Evolutionary conservation across 2,329 filamentous ascomycete genomes (phyloP).

Genomic region (Ophiobolus disseminans): DNA sequence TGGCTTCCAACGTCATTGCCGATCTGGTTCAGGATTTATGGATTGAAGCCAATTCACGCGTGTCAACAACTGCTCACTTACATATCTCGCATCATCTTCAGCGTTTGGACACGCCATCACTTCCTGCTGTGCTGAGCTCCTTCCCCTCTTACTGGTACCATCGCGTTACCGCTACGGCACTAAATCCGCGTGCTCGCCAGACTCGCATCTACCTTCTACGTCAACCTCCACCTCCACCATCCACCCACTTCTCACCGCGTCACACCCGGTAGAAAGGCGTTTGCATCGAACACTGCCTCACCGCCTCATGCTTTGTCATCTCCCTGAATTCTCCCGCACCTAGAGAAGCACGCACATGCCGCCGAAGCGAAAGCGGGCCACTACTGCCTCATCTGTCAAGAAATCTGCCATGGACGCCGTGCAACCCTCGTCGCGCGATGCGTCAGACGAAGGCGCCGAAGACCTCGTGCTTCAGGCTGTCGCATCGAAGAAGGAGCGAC

Average conservation of each 20-base stretch:
- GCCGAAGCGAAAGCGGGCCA: slow-evolving; percentile 81
- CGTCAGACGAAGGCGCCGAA: slow-evolving; percentile 80
- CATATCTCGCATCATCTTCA: slow-evolving; percentile 7
- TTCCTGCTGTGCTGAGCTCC: slow-evolving; percentile 4
- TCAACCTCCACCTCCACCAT: not conserved
- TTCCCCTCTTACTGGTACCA: slow-evolving; percentile 10
- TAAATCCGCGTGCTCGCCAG: not conserved
- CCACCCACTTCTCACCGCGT: no score
- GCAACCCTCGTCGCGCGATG: slow-evolving; percentile 79
- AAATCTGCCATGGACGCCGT: slow-evolving; percentile 64
- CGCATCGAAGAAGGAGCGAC: slow-evolving; percentile 65
- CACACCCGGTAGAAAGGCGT: no score
- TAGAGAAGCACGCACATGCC: slow-evolving; percentile 37
- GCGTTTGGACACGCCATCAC: not conserved
- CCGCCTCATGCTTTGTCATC: no score
- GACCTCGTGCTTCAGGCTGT: slow-evolving; percentile 70
- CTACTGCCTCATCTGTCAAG: slow-evolving; percentile 59
- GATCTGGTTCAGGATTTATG: slow-evolving; percentile 33
- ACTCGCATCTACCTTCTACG: not conserved
- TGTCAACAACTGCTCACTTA: slow-evolving; percentile 17
- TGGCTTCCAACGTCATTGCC: slow-evolving; percentile 32
- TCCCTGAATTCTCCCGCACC: no score
- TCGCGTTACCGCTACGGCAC: slow-evolving; percentile 4
- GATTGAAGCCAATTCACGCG: slow-evolving; percentile 23
- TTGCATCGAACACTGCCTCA: no score